Evolutionary conservation across 2,329 filamentous ascomycete genomes (phyloP).

Genomic region (Calonectria crousiana): DNA sequence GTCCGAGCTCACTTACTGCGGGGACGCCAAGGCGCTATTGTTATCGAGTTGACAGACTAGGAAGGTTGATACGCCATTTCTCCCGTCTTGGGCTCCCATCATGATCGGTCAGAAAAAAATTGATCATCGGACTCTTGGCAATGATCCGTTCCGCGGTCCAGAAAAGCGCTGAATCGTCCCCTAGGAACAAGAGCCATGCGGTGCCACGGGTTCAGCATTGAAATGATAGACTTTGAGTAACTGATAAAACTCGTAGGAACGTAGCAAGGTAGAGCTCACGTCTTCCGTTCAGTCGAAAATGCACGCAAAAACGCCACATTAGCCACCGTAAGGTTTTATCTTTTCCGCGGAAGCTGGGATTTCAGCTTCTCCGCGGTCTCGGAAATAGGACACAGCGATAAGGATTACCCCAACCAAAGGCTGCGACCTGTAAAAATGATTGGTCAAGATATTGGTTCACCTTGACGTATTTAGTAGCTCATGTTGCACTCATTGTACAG

Average conservation of each 20-base stretch:
- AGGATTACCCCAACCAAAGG: not conserved
- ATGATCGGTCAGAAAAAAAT: not conserved
- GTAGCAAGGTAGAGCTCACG: not conserved
- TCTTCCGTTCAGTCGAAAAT: not conserved
- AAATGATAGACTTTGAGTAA: no score
- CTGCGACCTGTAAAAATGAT: not conserved
- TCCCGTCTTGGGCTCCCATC: not conserved
- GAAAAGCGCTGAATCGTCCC: not conserved
- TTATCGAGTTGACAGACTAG: not conserved
- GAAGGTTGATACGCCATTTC: not conserved
- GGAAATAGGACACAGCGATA: not conserved
- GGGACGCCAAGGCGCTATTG: conserved; percentile 21
- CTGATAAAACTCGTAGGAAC: no score
- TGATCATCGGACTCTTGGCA: not conserved
- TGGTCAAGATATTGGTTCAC: no score
- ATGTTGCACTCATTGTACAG: no score
- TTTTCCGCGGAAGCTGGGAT: not conserved
- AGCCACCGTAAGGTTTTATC: not conserved
- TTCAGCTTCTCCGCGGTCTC: not conserved
- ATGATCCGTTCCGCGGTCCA: not conserved
- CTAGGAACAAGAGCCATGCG: not conserved
- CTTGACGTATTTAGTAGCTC: no score
- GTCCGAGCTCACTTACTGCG: conserved; percentile 4
- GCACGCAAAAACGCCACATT: no score
- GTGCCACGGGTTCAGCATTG: not conserved